Evolutionary conservation across 108 stramenopile species (phyloP).

Genomic region (Chaetoceros muelleri): DNA sequence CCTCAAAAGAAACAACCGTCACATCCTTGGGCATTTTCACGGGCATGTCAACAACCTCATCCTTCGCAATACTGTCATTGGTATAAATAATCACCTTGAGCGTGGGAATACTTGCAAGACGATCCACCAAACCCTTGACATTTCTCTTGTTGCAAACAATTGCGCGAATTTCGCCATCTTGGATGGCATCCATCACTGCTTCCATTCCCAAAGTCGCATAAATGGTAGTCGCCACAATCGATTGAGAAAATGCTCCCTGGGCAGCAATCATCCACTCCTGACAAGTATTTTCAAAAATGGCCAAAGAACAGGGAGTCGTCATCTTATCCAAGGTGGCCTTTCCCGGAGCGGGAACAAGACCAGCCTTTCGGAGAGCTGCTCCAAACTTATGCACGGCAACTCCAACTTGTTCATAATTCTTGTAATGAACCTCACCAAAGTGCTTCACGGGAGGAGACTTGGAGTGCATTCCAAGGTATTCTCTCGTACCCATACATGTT

Average conservation of each 20-base stretch:
- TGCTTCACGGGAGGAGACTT: conserved; percentile 51
- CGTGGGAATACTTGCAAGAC: conserved; percentile 53
- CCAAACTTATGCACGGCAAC: conserved; percentile 61
- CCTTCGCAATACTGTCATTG: conserved; percentile 54
- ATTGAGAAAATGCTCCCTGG: conserved; percentile 70
- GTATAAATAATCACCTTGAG: conserved; percentile 81
- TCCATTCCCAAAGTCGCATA: conserved; percentile 90
- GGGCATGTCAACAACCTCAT: conserved; percentile 42
- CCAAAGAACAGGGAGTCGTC: conserved; percentile 67
- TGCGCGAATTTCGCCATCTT: conserved; percentile 63
- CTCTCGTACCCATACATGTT: conserved; percentile 57
- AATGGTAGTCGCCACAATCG: conserved; percentile 74
- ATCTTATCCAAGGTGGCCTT: conserved; percentile 63
- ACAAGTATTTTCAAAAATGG: conserved; percentile 88
- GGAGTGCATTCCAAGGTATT: conserved; percentile 52
- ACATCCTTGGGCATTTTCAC: conserved; percentile 21
- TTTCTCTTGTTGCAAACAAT: conserved; percentile 80
- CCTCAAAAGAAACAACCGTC: conserved; percentile 56
- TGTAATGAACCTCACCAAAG: conserved; percentile 52
- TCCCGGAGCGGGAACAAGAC: conserved; percentile 45
- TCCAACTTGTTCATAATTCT: conserved; percentile 63
- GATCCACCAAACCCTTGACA: conserved; percentile 40
- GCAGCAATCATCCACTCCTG: conserved; percentile 84
- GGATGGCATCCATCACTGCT: conserved; percentile 78
- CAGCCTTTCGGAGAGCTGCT: conserved; percentile 56